A percentile compares a stretch with the other conserved stretches of the same genome.
These are phyloP conservation scores for Echinochloa phyllopogon DNA, from an alignment of 176 grass and related monocot species.

Conservation along the genomic window DNA sequence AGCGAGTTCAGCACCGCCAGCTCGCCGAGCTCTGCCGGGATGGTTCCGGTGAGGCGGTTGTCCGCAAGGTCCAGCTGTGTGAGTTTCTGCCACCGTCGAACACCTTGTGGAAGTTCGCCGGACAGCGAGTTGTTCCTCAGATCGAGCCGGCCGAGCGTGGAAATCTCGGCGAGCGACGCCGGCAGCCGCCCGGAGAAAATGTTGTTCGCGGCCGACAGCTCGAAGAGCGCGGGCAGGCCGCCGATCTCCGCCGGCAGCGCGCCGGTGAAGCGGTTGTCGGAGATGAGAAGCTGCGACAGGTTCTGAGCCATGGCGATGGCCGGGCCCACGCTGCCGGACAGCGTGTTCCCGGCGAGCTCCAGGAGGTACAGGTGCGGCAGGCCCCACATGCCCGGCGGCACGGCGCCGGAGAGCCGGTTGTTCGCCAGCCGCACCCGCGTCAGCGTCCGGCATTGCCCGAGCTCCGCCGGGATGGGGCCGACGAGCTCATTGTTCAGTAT, in stretches of 20 bases:
- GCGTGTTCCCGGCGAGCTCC: conserved; percentile 64
- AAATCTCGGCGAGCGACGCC: conserved; percentile 37
- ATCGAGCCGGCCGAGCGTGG: conserved; percentile 59
- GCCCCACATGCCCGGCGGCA: conserved; percentile 64
- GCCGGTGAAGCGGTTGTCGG: conserved; percentile 71
- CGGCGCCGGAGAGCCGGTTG: conserved; percentile 65
- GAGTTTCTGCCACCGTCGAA: conserved; percentile 64
- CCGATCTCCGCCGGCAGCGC: conserved; percentile 65
- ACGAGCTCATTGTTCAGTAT: conserved; percentile 68
- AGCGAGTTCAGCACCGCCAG: conserved; percentile 86
- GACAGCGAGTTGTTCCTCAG: conserved; percentile 71
- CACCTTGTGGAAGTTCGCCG: conserved; percentile 54
- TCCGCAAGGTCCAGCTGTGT: conserved; percentile 61
- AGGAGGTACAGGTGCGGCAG: conserved; percentile 71
- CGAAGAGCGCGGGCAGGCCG: conserved; percentile 48
- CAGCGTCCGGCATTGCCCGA: conserved; percentile 66
- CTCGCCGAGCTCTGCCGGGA: conserved; percentile 69
- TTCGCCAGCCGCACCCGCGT: conserved; percentile 64
- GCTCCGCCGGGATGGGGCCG: conserved; percentile 56
- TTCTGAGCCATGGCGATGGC: conserved; percentile 55
- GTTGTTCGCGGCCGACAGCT: conserved; percentile 78
- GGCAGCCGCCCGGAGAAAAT: conserved; percentile 54
- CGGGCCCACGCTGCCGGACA: conserved; percentile 60
- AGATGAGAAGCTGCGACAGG: conserved; percentile 76
- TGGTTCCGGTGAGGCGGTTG: conserved; percentile 57